phyloP scores from a whole-genome alignment of 345 rosid species.

The Cardiospermum halicacabum region DNA sequence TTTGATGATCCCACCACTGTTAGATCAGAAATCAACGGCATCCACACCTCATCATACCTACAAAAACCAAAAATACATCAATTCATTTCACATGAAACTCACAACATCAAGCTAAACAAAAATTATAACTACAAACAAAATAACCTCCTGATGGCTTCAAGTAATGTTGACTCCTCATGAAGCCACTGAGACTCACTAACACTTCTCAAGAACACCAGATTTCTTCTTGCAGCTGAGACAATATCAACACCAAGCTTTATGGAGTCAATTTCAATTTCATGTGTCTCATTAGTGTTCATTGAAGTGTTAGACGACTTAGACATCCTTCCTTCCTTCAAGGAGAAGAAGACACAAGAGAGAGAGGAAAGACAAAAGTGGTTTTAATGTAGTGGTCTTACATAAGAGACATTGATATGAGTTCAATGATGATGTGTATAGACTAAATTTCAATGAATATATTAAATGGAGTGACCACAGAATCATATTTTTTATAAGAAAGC shows the following conservation, averaged over 20 bases:
- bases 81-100: neutral
- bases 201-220: conserved; percentile 51
- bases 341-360: neutral
- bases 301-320: conserved; percentile 33
- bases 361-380: neutral
- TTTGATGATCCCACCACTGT: conserved; percentile 49
- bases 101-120: neutral
- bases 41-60: conserved; percentile 92
- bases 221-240: conserved; percentile 62
- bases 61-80: neutral
- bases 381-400: neutral
- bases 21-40: conserved; percentile 86
- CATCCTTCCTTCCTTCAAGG: too few species aligned
- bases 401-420: neutral
- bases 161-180: conserved; percentile 40
- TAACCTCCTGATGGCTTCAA: conserved; percentile 80
- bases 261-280: conserved; percentile 47
- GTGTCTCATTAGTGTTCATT: conserved; percentile 44
- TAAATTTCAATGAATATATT: neutral
- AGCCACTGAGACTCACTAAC: conserved; percentile 65
- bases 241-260: conserved; percentile 53
- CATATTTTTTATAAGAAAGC: conserved; percentile 1
- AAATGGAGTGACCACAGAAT: neutral
- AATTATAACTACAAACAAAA: neutral
- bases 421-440: conserved; percentile 1